Conservation (phyloP, 768 basidiomycete species). For the Scleroderma bovista region DNA sequence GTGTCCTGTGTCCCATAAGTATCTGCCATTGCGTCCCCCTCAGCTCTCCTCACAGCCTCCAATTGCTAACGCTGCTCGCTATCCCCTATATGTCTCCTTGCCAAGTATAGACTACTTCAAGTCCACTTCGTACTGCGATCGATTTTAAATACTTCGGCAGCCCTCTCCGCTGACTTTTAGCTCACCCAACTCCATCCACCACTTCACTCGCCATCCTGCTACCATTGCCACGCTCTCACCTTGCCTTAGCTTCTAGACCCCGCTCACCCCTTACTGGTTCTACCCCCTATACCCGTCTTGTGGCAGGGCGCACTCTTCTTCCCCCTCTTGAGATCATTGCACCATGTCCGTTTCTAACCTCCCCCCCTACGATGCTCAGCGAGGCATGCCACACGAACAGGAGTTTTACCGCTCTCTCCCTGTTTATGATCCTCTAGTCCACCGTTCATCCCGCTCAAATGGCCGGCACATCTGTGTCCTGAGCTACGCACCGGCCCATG, state of each 20-base stretch:
- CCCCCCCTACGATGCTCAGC: background rate
- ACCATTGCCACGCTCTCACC: background rate
- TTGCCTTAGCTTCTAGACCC: background rate
- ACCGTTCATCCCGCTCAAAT: slow-evolving; percentile 39
- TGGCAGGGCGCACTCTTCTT: too few species aligned
- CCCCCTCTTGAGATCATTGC: background rate
- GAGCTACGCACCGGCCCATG: slow-evolving; percentile 59
- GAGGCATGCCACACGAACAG: background rate
- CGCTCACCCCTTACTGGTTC: background rate
- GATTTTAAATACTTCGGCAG: slow-evolving; percentile 9
- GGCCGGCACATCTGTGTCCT: slow-evolving; percentile 58
- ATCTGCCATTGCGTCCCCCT: background rate
- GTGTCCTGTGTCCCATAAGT: background rate
- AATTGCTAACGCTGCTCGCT: background rate
- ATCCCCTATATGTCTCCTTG: slow-evolving; percentile 2
- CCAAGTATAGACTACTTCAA: background rate
- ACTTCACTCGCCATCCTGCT: background rate
- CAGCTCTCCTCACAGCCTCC: too few species aligned
- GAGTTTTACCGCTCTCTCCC: background rate
- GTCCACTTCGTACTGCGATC: slow-evolving; percentile 17
- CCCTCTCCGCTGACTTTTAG: background rate
- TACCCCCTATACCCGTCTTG: too few species aligned
- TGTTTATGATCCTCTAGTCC: slow-evolving; percentile 8
- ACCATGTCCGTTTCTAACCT: background rate
- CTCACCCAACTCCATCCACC: background rate